Evolutionary conservation across 768 basidiomycete genomes (phyloP).

Genomic region (Scleroderma bovista): DNA sequence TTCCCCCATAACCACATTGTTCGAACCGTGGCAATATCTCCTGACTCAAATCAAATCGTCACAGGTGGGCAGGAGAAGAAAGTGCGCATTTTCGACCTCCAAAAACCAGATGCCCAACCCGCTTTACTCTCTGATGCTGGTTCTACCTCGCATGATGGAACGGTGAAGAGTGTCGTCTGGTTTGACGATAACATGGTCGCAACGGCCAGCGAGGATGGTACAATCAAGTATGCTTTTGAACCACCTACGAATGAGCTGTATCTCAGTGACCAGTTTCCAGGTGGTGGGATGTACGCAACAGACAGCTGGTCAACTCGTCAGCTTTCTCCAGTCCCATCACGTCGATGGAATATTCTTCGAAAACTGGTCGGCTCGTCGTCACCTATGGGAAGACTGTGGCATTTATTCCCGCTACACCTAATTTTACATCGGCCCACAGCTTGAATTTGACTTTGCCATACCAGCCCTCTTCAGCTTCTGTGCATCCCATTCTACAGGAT

Average conservation of each 20-base stretch:
- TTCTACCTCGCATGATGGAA: conserved; percentile 73
- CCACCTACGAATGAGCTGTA: background rate
- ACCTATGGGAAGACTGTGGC: conserved; percentile 90
- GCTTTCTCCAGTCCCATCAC: conserved; percentile 77
- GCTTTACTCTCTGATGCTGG: conserved; percentile 66
- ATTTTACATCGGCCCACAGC: conserved; percentile 63
- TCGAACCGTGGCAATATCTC: conserved; percentile 86
- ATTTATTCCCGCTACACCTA: conserved; percentile 76
- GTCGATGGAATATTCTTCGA: conserved; percentile 87
- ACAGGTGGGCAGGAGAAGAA: conserved; percentile 98
- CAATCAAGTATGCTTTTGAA: conserved; percentile 61
- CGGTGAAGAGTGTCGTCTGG: conserved; percentile 91
- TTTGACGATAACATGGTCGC: conserved; percentile 84
- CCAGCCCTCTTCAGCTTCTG: conserved; percentile 88
- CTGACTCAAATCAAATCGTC: conserved; percentile 60
- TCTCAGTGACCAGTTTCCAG: conserved; percentile 36
- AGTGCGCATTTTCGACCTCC: conserved; percentile 90
- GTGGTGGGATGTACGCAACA: conserved; percentile 94
- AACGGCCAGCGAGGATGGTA: conserved; percentile 87
- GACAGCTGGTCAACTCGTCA: conserved; percentile 62
- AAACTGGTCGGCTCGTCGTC: conserved; percentile 78
- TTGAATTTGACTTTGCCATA: conserved; percentile 77
- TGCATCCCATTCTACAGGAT: conserved; percentile 85
- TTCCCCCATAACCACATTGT: conserved; percentile 99
- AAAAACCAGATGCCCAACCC: conserved; percentile 81